Evolutionary conservation across 2,329 filamentous ascomycete genomes (phyloP), one percentile per base, ranked within the genome.

Genomic region (Venturia nashicola): DNA sequence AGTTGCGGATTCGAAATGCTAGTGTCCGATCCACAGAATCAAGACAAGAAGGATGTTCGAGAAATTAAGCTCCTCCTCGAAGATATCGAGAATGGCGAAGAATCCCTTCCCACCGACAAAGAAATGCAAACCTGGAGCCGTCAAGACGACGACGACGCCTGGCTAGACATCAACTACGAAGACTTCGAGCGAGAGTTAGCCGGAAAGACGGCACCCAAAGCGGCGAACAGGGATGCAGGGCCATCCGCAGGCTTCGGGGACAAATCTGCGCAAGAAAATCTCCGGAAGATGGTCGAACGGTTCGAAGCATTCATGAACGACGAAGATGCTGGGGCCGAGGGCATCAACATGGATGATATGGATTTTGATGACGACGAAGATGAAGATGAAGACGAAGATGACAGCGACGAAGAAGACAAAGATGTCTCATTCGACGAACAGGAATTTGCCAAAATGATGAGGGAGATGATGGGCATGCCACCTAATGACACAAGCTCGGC

Each of bases 251-350:
- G 32, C 0, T 80, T 90, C 70, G 88, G 87, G 1, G 86, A 91
- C 71, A 77, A 82, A 5, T 79, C 79, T 32, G 83, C 86, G 0
- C 86, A 92, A 70, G 85, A 86, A 5, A 88, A 96, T 71, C 78
- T 99, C 27, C 86, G 88, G 63, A 93, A 93, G 71, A 96, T 97
- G 72, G 94, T 99, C 0, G 88, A 89, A 59, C 85, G 91, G n/a
- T 97, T 99, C 70, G 91, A 97, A 71, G 81, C 88, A 14, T 97
- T 99, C 69, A 76, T 99, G 57, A 90, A 95, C 64, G 90, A 97
- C 69, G 89, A 95, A 12, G 83, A 82, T 57, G 91, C 91, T 0
- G 92, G 89, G 0, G 73, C 86, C 6, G 91, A 96, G 59, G 93
- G 91, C 0, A 89, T 87, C 0, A 74, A 90, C 34, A 73, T 80